These are phyloP conservation scores for Murraya koenigii DNA, from an alignment of 345 rosid genomes.

Conservation along the genomic window DNA sequence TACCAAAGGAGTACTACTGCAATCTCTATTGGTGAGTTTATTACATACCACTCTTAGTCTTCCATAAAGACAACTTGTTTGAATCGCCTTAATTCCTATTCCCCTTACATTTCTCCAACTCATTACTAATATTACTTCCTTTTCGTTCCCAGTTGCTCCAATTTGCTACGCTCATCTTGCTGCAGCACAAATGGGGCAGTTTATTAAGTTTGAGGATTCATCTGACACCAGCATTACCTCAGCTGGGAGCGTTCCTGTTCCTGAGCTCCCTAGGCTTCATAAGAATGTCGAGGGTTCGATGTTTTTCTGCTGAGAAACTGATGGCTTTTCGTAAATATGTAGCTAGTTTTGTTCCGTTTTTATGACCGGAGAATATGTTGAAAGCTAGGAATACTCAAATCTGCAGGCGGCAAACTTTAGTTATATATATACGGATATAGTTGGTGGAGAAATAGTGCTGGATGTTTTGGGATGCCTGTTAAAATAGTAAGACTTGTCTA, in stretches of 20 bases:
- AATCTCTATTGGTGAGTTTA: conserved; percentile 64
- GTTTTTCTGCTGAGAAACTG: conserved; percentile 77
- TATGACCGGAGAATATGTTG: neutral
- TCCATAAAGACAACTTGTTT: neutral
- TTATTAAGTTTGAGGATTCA: conserved; percentile 62
- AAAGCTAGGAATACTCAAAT: neutral
- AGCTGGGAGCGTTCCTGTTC: conserved; percentile 31
- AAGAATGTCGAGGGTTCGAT: conserved; percentile 47
- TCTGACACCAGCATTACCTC: conserved; percentile 42
- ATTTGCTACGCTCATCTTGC: conserved; percentile 89
- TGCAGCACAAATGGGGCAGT: conserved; percentile 72
- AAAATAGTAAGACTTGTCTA: neutral
- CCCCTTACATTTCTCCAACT: neutral
- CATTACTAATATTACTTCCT: neutral
- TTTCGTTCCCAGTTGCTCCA: conserved; percentile 68
- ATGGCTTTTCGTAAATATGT: conserved; percentile 18
- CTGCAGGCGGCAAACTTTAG: neutral
- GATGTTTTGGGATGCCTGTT: neutral
- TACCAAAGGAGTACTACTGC: conserved; percentile 86
- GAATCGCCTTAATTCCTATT: neutral
- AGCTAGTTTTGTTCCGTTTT: neutral
- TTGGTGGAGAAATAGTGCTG: neutral
- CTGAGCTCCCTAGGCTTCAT: conserved; percentile 72
- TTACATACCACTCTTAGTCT: neutral
- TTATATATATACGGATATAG: neutral